Base-by-base conservation (phyloP, 2,329 filamentous ascomycete species). In the Thelonectria rubi region DNA sequence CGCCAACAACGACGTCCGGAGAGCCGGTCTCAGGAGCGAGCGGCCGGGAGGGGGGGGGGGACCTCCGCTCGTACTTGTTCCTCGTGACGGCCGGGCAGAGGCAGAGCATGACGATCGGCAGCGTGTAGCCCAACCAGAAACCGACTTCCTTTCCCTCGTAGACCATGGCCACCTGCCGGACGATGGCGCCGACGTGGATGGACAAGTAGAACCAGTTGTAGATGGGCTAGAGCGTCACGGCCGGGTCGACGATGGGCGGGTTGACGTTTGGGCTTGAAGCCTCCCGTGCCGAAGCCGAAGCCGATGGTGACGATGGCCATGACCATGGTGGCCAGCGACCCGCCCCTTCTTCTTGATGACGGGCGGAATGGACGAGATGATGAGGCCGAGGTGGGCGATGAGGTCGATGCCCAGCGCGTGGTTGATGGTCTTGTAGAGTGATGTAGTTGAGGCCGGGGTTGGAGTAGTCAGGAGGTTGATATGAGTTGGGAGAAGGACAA, bases 241-340 rank as follows among this genome's bases (percentile, higher is more conserved):
- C 83, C 0, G 88, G 88, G 65, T 91, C 88, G 18, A 87, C 86
- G 63, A 91, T 87, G 21, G 91, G 77, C 2, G 88, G 87, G 17
- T 85, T 86, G 55, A 93, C 86, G 67, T 93, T 93, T 43, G n/a
- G 88, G 78, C 79, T 93, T 93, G 81, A 93, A 92, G 61, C 89
- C 89, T 63, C 90, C 90, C 1, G 90, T 91, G 40, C 90, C 90
- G 12, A 92, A 74, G n/a, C n/a, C n/a, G n/a, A n/a, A n/a, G 20
- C 81, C 80, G 54, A 83, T 78, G 55, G 77, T 64, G 34, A 83
- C 68, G 55, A 83, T 77, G 9, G 87, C 89, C 71, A 92, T 82
- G 57, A 91, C 80, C 59, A 92, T 86, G 18, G 84, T 84, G 0
- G 81, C 86, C 15, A 91, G 79, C 0, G 88, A 82, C 21, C 84